Conservation (phyloP, 129 eudicot species). For the Calendula officinalis region DNA sequence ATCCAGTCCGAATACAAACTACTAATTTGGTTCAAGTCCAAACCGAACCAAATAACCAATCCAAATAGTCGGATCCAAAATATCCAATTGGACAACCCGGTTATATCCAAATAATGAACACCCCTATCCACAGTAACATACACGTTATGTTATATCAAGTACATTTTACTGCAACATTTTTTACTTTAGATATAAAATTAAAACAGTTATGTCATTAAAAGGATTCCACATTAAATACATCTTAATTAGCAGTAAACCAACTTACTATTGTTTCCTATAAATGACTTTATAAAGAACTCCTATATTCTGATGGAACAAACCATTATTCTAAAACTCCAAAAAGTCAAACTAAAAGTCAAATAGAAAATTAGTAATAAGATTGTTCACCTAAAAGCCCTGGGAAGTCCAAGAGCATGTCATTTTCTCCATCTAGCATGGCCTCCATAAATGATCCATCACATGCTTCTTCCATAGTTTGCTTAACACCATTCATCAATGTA, state of each 20-base stretch:
- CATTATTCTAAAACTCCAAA: constrained; percentile 13
- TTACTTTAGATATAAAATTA: not conserved
- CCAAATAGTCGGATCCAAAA: too few relatives aligned
- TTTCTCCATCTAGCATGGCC: constrained; percentile 64
- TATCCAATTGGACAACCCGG: too few relatives aligned
- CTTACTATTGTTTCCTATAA: constrained; percentile 3
- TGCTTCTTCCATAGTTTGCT: constrained; percentile 31
- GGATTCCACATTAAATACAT: not conserved
- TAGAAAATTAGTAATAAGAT: constrained; percentile 35
- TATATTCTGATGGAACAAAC: constrained; percentile 14
- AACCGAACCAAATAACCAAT: too few relatives aligned
- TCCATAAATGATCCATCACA: constrained; percentile 68
- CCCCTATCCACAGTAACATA: too few relatives aligned
- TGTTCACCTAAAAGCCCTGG: constrained; percentile 73
- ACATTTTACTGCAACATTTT: too few relatives aligned
- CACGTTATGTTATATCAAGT: too few relatives aligned
- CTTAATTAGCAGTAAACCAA: constrained; percentile 16
- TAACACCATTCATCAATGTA: constrained; percentile 15
- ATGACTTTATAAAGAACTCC: constrained; percentile 4
- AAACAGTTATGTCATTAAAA: not conserved
- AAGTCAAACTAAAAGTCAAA: not conserved
- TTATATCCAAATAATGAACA: too few relatives aligned
- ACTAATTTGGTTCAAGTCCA: too few relatives aligned
- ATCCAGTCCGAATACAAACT: too few relatives aligned
- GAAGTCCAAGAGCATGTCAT: constrained; percentile 60